A percentile compares a stretch with the other conserved stretches of the same genome.
Evolutionary conservation across 352 stramenopile species (phyloP).

Genomic region (Thalassiosira oceanica): DNA sequence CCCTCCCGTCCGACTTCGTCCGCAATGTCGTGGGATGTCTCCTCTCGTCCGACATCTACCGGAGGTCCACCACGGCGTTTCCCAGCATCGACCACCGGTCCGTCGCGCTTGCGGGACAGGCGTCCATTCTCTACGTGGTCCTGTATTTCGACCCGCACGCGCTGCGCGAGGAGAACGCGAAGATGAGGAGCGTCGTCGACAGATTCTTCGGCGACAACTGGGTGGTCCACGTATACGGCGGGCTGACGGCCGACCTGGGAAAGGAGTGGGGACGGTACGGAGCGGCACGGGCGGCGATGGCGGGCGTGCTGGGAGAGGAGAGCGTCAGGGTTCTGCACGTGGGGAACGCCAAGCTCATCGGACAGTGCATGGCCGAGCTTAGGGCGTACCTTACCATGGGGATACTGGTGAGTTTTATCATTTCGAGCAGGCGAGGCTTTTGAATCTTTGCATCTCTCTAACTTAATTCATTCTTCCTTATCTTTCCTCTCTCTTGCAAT

Average conservation of each 20-base stretch:
- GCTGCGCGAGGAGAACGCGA: constrained; percentile 86
- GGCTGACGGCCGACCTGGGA: constrained; percentile 88
- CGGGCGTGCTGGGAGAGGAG: constrained; percentile 82
- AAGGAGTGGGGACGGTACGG: constrained; percentile 90
- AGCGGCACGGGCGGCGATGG: constrained; percentile 86
- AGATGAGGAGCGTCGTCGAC: constrained; percentile 93
- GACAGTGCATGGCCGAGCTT: constrained; percentile 86
- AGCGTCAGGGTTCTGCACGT: constrained; percentile 89
- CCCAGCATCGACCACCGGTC: constrained; percentile 90
- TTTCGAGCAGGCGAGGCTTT: too few species aligned
- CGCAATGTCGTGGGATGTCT: constrained; percentile 91
- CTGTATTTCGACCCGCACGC: constrained; percentile 91
- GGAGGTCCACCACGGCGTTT: constrained; percentile 88
- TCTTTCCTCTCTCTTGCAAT: too few species aligned
- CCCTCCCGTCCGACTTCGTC: constrained; percentile 75
- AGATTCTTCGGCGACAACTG: constrained; percentile 96
- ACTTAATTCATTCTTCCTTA: too few species aligned
- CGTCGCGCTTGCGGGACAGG: constrained; percentile 87
- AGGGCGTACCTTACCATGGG: constrained; percentile 84
- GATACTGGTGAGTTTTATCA: too few species aligned
- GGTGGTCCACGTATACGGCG: constrained; percentile 84
- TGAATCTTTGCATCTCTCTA: too few species aligned
- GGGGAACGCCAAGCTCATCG: constrained; percentile 85
- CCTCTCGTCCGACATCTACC: constrained; percentile 92
- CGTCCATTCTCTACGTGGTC: constrained; percentile 93